Evolutionary conservation across 1,284 basidiomycete species (phyloP).

Genomic region (Ustilago trichophora): DNA sequence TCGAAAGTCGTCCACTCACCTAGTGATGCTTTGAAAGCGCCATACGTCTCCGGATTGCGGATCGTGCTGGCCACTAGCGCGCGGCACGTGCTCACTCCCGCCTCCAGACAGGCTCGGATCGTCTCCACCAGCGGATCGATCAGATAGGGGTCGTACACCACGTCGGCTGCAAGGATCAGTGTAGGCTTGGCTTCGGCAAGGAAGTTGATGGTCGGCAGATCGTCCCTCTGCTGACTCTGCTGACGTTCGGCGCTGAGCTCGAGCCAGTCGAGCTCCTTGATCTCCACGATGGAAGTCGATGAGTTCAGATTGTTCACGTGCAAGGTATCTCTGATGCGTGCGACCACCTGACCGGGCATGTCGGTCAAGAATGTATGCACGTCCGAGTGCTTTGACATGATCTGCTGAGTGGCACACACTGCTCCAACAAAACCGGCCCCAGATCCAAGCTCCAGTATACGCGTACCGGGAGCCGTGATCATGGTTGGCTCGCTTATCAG

Average conservation of each 20-base stretch:
- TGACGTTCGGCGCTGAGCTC: conserved; percentile 36
- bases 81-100: conserved; percentile 13
- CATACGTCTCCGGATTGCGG: conserved; percentile 39
- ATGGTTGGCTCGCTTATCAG: conserved; percentile 22
- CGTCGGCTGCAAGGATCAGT: conserved; percentile 47
- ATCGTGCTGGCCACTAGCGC: conserved; percentile 47
- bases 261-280: conserved; percentile 44
- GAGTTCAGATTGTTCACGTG: conserved; percentile 21
- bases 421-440: conserved; percentile 49
- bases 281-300: conserved; percentile 1
- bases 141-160: conserved; percentile 49
- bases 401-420: conserved; percentile 29
- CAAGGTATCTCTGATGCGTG: conserved; percentile 27
- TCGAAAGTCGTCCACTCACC: conserved; percentile 9
- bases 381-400: background rate
- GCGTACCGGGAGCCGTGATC: conserved; percentile 16
- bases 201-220: conserved; percentile 35
- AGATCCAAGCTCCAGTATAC: conserved; percentile 49
- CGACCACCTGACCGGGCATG: conserved; percentile 40
- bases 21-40: conserved; percentile 26
- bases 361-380: conserved; percentile 38
- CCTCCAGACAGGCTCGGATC: conserved; percentile 27
- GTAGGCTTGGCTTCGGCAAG: conserved; percentile 31
- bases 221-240: conserved; percentile 38
- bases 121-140: conserved; percentile 39